Evolutionary conservation across 192 early-diverging fungal species (phyloP), one percentile per base, ranked within the genome.

Genomic region (Thamnidium elegans): DNA sequence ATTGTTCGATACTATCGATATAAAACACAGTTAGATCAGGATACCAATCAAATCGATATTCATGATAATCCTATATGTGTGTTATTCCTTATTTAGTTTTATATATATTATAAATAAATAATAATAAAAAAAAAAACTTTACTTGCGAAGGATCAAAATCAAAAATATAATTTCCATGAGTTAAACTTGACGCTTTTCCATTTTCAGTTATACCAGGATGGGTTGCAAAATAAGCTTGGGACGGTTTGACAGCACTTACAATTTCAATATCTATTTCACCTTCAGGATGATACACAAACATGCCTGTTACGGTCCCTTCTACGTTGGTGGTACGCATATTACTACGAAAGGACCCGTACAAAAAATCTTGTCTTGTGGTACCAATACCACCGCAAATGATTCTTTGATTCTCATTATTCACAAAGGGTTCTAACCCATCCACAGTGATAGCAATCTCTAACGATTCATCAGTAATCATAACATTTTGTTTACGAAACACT

Each of bases 41-140:
- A 15, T 65, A 55, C 72, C 72, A 74, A 48, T 74, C 72, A 36
- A 74, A 61, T 19, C 72, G 72, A 34, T 74, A 74, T 20, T 68
- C 67, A 54, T 74, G 72, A 44, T 65, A 74, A 31, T 46, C 67
- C 50, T 54, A 19, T 17, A 21, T 46, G 14, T 7, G n/a, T n/a
- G n/a, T 21, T 3, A 39, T 19, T 19, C n/a, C 7, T 21, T 11
- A 8, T 26, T 53, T 36, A 46, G 30, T 60, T 43, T 34, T 55
- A 3, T 36, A 20, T 11, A 39, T 58, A 31, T 55, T 54, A 39
- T 42, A 42, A 30, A n/a, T n/a, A n/a, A n/a, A n/a, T 3, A 30
- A 36, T 36, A 36, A 53, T 23, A 39, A 3, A 55, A 36, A n/a
- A 15, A 21, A 50, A 23, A 31, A 34, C n/a, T n/a, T n/a, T n/a